A percentile compares a stretch with the other conserved stretches of the same genome.
Conservation (phyloP, 805 yeast species). For the Candida incommunis region DNA sequence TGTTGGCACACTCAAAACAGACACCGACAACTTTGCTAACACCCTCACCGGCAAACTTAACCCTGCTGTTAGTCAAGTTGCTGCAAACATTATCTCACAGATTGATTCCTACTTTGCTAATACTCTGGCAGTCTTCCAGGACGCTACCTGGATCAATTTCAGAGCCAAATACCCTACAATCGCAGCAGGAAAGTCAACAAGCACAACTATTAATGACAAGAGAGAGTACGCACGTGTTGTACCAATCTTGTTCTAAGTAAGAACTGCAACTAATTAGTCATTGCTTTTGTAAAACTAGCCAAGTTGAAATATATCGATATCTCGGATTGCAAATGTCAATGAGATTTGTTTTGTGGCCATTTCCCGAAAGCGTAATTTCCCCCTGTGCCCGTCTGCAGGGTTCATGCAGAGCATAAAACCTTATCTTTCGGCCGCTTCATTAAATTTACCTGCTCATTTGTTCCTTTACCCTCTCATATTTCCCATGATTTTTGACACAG, state of each 20-base stretch:
- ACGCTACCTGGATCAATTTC: background rate
- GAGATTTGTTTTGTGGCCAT: too few species aligned
- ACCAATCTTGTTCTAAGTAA: background rate
- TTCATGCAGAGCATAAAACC: too few species aligned
- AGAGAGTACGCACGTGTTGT: background rate
- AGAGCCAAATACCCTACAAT: background rate
- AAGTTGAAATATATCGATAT: too few species aligned
- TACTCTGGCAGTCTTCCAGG: background rate
- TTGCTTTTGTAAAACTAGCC: too few species aligned
- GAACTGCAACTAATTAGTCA: too few species aligned
- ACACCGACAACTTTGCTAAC: background rate
- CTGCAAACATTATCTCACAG: background rate
- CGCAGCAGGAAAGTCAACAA: background rate
- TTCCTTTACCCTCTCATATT: background rate
- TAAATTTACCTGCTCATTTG: background rate
- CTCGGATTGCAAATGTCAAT: too few species aligned
- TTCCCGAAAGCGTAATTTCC: too few species aligned
- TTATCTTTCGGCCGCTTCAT: too few species aligned
- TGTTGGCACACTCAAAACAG: background rate
- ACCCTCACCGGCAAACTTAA: background rate
- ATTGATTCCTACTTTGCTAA: background rate
- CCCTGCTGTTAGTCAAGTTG: background rate
- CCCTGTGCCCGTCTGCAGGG: too few species aligned
- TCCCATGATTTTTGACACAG: constrained; percentile 2
- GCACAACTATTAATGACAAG: background rate